Evolutionary conservation across 2,329 filamentous ascomycete genomes (phyloP).

Genomic region (Claviceps spartinae): DNA sequence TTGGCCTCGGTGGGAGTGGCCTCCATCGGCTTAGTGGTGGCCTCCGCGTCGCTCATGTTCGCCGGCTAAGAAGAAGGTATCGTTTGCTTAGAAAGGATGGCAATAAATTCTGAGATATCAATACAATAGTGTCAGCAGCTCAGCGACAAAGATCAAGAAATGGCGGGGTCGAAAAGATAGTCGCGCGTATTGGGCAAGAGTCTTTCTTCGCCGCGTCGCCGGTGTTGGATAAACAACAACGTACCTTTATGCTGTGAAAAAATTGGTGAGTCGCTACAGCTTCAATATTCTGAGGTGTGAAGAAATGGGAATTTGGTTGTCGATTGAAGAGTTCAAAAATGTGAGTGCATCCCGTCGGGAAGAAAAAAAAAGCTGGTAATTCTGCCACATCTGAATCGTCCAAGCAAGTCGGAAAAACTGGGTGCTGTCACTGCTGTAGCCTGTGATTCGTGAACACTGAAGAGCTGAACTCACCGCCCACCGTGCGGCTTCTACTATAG

Average conservation of each 20-base stretch:
- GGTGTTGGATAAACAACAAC: background rate
- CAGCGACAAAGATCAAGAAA: background rate
- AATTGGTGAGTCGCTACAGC: background rate
- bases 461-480: conserved; percentile 5
- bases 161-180: background rate
- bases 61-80: background rate
- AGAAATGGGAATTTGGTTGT: background rate
- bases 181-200: background rate
- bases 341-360: background rate
- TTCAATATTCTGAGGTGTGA: background rate
- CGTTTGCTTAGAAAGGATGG: background rate
- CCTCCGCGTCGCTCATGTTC: conserved; percentile 11
- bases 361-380: conserved; percentile 5
- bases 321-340: background rate
- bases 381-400: conserved; percentile 3
- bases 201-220: background rate
- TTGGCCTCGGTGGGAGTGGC: conserved; percentile 13
- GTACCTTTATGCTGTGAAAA: background rate
- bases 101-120: background rate
- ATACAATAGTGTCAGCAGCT: background rate
- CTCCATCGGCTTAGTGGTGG: conserved; percentile 14
- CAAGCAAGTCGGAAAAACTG: background rate
- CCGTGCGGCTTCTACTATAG: background rate
- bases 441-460: too few relatives aligned
- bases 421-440: background rate